Evolutionary conservation across 176 grass and related monocot genomes (phyloP).

Genomic region (Ensete ventricosum): DNA sequence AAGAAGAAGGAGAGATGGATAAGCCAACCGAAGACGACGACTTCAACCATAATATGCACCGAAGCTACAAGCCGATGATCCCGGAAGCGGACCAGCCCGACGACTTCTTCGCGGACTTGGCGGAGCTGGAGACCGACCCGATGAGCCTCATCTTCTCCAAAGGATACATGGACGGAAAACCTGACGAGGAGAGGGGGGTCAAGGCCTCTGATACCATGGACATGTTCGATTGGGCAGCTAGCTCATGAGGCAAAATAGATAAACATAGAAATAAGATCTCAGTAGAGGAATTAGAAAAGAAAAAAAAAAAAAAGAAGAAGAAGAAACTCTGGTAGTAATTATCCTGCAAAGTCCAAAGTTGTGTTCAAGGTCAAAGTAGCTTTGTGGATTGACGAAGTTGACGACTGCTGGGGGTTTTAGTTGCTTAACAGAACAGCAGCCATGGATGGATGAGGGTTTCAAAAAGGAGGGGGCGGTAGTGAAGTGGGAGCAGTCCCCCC

Average conservation of each 20-base stretch:
- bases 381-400: background rate
- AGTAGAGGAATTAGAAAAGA: background rate
- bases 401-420: background rate
- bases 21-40: background rate
- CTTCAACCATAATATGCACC: background rate
- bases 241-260: background rate
- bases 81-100: slow-evolving; percentile 16
- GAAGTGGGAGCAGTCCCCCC: background rate
- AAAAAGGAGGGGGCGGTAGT: background rate
- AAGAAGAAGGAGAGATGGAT: background rate
- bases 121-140: slow-evolving; percentile 24
- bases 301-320: too few species aligned
- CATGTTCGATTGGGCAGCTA: slow-evolving; percentile 2
- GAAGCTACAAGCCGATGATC: slow-evolving; percentile 22
- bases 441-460: too few species aligned
- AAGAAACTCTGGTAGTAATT: background rate
- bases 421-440: background rate
- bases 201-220: slow-evolving; percentile 35
- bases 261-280: background rate
- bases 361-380: background rate
- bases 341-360: background rate
- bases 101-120: slow-evolving; percentile 22
- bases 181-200: slow-evolving; percentile 17
- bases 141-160: slow-evolving; percentile 32
- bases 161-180: slow-evolving; percentile 9